phyloP scores from a whole-genome alignment of 202 grass and related monocot genomes.

The Schoenoplectus tabernaemontani region DNA sequence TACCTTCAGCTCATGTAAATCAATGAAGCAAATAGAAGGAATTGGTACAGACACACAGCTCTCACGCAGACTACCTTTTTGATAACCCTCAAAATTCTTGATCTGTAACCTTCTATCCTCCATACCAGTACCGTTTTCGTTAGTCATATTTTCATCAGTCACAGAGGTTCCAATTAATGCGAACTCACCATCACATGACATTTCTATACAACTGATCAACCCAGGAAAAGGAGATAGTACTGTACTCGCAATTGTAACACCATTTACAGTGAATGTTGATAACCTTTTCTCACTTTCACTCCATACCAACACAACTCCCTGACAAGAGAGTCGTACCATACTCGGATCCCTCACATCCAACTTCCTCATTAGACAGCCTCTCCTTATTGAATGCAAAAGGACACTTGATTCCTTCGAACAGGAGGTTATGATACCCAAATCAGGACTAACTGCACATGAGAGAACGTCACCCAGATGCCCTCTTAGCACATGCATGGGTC shows the following conservation, averaged over 20 bases:
- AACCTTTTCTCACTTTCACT: slow-evolving; percentile 65
- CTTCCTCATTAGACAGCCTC: slow-evolving; percentile 68
- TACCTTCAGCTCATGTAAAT: slow-evolving; percentile 93
- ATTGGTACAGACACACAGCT: slow-evolving; percentile 42
- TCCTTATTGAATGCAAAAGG: slow-evolving; percentile 88
- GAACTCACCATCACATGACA: slow-evolving; percentile 76
- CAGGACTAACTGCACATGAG: slow-evolving; percentile 79
- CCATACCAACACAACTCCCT: slow-evolving; percentile 86
- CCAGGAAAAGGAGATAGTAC: slow-evolving; percentile 63
- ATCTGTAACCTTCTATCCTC: slow-evolving; percentile 10
- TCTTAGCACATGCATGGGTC: slow-evolving; percentile 89
- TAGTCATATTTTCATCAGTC: slow-evolving; percentile 35
- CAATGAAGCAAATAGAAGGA: slow-evolving; percentile 85
- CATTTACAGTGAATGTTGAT: slow-evolving; percentile 95
- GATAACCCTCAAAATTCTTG: slow-evolving; percentile 20
- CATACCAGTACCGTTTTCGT: slow-evolving; percentile 25
- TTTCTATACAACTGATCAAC: slow-evolving; percentile 80
- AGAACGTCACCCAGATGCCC: slow-evolving; percentile 84
- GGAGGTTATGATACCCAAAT: slow-evolving; percentile 80
- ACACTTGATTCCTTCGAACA: slow-evolving; percentile 64
- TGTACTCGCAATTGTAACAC: slow-evolving; percentile 56
- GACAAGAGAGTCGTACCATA: slow-evolving; percentile 63
- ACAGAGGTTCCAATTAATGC: slow-evolving; percentile 61
- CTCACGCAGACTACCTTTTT: slow-evolving; percentile 23
- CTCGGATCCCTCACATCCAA: slow-evolving; percentile 53